These are phyloP conservation scores for Talaromyces sp. DNA, from an alignment of 2,329 filamentous ascomycete genomes.

Conservation along the genomic window DNA sequence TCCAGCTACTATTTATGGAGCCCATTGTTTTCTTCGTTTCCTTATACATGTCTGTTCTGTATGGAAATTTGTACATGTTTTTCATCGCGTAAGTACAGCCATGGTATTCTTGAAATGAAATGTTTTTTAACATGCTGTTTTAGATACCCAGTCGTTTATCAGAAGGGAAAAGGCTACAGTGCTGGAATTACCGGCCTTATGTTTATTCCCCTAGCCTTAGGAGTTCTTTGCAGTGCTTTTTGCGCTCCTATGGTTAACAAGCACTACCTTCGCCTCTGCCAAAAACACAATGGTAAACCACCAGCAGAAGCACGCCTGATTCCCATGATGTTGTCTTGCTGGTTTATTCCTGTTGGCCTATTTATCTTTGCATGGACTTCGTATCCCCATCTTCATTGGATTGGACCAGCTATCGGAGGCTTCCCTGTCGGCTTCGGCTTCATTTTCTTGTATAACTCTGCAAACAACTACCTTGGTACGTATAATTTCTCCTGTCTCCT, in stretches of 20 bases:
- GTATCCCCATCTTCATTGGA: constrained; percentile 60
- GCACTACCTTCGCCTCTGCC: constrained; percentile 64
- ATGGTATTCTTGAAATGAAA: neutral
- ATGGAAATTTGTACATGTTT: constrained; percentile 48
- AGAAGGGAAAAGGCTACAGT: constrained; percentile 71
- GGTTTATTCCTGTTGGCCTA: constrained; percentile 62
- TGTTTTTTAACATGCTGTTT: constrained; percentile 10
- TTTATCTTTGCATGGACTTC: constrained; percentile 67
- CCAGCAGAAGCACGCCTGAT: constrained; percentile 73
- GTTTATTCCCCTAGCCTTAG: constrained; percentile 78
- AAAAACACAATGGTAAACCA: constrained; percentile 62
- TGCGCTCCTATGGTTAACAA: constrained; percentile 71
- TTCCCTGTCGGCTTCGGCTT: constrained; percentile 72
- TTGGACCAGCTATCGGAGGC: constrained; percentile 65
- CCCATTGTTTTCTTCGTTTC: constrained; percentile 80
- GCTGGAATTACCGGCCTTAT: constrained; percentile 72
- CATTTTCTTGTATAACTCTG: constrained; percentile 76
- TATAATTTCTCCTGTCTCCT: neutral
- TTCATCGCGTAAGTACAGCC: constrained; percentile 48
- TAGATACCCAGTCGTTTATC: constrained; percentile 58
- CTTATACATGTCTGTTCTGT: constrained; percentile 76
- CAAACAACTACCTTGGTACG: constrained; percentile 62
- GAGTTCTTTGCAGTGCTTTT: constrained; percentile 61
- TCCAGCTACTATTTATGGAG: constrained; percentile 78
- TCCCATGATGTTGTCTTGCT: constrained; percentile 74